Evolutionary conservation across 805 yeast genomes (phyloP).

Genomic region (Myxozyma neglecta): DNA sequence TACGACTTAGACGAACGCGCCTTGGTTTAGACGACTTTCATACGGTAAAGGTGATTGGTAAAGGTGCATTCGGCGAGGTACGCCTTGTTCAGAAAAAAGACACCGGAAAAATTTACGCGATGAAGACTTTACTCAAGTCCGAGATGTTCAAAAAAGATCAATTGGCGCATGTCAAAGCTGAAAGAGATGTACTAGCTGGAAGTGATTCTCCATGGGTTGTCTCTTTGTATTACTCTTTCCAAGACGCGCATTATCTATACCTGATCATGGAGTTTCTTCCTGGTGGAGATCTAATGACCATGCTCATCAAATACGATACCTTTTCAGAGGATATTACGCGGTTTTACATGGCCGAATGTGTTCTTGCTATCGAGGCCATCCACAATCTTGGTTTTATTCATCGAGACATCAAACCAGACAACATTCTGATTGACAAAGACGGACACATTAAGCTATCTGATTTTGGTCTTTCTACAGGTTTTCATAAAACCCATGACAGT

Average conservation of each 20-base stretch:
- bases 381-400: conserved; percentile 93
- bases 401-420: conserved; percentile 96
- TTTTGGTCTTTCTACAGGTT: conserved; percentile 84
- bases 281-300: conserved; percentile 89
- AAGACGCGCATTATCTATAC: conserved; percentile 71
- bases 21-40: conserved; percentile 78
- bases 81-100: conserved; percentile 90
- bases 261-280: conserved; percentile 81
- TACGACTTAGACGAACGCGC: conserved; percentile 81
- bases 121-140: conserved; percentile 85
- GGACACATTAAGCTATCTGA: conserved; percentile 71
- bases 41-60: conserved; percentile 89
- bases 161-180: conserved; percentile 92
- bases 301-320: conserved; percentile 91
- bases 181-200: conserved; percentile 91
- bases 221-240: conserved; percentile 76
- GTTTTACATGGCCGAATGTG: conserved; percentile 95
- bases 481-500: conserved; percentile 91
- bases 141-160: conserved; percentile 96
- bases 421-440: conserved; percentile 77
- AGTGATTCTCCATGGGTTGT: conserved; percentile 89
- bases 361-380: conserved; percentile 88
- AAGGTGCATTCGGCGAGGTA: conserved; percentile 98
- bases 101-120: conserved; percentile 88
- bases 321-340: conserved; percentile 86